Conservation (phyloP, 305 asterid species). For the Solanum hybrid region DNA sequence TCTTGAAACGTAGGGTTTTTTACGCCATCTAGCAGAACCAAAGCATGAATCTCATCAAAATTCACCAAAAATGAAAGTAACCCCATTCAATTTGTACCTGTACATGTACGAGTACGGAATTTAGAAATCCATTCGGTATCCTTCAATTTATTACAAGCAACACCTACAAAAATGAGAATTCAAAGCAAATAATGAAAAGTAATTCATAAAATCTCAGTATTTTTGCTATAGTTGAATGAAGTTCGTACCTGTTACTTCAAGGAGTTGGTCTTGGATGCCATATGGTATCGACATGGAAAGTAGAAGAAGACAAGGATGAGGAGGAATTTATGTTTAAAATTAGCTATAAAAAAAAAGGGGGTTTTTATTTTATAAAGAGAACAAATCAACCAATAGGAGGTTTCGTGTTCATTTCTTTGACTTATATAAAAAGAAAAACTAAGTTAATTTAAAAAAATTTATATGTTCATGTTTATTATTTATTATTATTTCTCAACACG, state of each 20-base stretch:
- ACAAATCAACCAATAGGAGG: not conserved
- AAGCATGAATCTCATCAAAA: not conserved
- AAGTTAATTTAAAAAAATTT: not conserved
- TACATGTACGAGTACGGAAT: slow-evolving; percentile 77
- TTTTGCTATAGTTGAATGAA: not conserved
- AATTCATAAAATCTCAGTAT: not conserved
- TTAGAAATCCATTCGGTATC: slow-evolving; percentile 88
- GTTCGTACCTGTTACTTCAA: slow-evolving; percentile 67
- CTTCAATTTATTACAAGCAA: slow-evolving; percentile 64
- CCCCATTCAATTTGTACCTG: slow-evolving; percentile 29
- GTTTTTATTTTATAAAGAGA: not conserved
- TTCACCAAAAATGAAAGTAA: not conserved
- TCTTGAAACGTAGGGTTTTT: slow-evolving; percentile 88
- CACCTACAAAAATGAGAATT: slow-evolving; percentile 39
- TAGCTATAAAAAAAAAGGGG: not conserved
- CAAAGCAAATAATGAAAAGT: not conserved
- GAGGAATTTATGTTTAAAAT: not conserved
- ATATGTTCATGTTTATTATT: too few species aligned
- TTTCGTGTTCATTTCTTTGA: not conserved
- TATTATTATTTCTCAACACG: too few species aligned
- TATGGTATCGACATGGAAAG: slow-evolving; percentile 51
- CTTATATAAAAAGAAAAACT: not conserved
- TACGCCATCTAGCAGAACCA: slow-evolving; percentile 55
- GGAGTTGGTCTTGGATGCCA: slow-evolving; percentile 78
- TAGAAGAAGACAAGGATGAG: not conserved